These are phyloP conservation scores for Nephromyces sp. DNA, from an alignment of 169 alveolate genomes.

Conservation along the genomic window DNA sequence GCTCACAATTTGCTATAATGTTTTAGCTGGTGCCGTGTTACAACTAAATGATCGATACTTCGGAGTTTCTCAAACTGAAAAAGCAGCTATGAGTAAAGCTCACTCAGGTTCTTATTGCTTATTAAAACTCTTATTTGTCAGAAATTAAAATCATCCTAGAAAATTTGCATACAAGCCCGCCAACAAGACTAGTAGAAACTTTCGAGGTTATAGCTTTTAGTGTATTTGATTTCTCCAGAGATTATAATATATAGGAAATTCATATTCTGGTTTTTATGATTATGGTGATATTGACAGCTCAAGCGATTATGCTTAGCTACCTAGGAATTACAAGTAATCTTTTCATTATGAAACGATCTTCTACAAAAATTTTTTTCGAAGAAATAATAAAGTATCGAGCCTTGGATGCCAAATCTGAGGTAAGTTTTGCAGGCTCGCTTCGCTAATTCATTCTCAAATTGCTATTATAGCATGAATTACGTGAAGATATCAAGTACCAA, in stretches of 20 bases:
- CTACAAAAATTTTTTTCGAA: background rate
- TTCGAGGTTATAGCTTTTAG: constrained; percentile 23
- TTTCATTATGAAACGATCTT: background rate
- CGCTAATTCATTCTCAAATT: too few relatives aligned
- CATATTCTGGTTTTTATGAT: constrained; percentile 24
- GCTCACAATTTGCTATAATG: too few relatives aligned
- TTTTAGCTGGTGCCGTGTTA: too few relatives aligned
- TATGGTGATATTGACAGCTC: constrained; percentile 13
- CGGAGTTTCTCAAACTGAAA: constrained; percentile 26
- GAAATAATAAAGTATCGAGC: background rate
- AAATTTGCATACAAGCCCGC: constrained; percentile 18
- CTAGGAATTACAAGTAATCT: constrained; percentile 3
- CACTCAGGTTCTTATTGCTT: background rate
- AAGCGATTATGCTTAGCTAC: constrained; percentile 5
- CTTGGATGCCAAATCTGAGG: background rate
- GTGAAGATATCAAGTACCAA: too few relatives aligned
- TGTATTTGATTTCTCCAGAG: too few relatives aligned
- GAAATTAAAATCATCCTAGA: background rate
- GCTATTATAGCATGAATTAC: too few relatives aligned
- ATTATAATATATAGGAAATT: background rate
- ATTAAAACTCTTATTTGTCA: background rate
- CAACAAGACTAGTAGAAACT: constrained; percentile 28
- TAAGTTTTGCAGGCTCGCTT: too few relatives aligned
- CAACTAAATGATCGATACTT: constrained; percentile 28
- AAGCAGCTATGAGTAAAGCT: constrained; percentile 24